Evolutionary conservation across 2,329 filamentous ascomycete genomes (phyloP), one percentile per base, ranked within the genome.

Genomic region (Bipolaris oryzae): DNA sequence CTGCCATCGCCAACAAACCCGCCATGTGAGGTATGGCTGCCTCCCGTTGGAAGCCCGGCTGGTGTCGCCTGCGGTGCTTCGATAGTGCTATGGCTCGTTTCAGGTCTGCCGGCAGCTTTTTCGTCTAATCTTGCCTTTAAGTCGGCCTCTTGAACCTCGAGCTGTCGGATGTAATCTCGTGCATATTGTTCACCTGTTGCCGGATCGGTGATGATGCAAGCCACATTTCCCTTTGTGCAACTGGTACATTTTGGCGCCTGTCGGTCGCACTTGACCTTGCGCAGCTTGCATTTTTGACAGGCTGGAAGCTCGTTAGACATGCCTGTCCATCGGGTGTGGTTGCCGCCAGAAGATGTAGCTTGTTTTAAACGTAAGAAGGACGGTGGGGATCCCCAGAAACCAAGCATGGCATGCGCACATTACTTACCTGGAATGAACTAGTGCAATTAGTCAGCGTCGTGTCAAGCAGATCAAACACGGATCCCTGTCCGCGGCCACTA

Each of bases 1-100:
- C 60, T 64, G 13, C 62, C 57, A 49, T 64, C 60, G 7, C 60
- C 60, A n/a, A 62, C 62, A 39, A 57, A 64, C 1, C 57, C 54
- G 23, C 43, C 28, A 10, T 31, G 28, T 13, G 28, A 31, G 10
- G 28, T 52, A 3, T 38, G 37, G 37, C n/a, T 18, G 20, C 16
- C 16, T 18, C 28, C 28, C 28, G 28, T 31, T 10, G 28, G 28
- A 23, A 53, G 18, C 49, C 61, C 9, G 44, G 21, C 38, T 21
- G 41, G 48, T 5, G 16, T 35, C 47, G 13, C n/a, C 18, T 25
- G 47, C 13, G 35, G 37, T 18, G 10, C 35, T 31, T 41, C 28
- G 16, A 25, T 16, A 16, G 6, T 23, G 16, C 31, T 16, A 50
- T 50, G 21, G 18, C 5, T 41, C 47, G n/a, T 7, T 50, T 7